Percentiles rank a stretch among this genome's conserved stretches.
These are phyloP conservation scores for Amanita muscaria DNA, from an alignment of 768 basidiomycete genomes.

Conservation along the genomic window DNA sequence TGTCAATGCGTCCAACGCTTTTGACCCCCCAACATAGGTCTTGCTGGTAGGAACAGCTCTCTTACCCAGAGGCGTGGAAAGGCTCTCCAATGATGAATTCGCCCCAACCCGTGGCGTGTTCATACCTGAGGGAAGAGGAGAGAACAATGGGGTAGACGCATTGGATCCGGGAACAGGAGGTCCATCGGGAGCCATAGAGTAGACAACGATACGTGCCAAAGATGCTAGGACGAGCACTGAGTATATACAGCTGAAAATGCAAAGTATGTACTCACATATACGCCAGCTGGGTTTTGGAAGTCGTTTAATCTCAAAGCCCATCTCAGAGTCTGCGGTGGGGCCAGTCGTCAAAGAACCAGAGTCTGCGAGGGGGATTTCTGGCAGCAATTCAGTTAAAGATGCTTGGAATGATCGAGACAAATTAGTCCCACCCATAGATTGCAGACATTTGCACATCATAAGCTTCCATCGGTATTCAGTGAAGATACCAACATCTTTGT, in stretches of 20 bases:
- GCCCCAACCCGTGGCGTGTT: conserved; percentile 46
- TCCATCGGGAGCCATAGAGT: conserved; percentile 74
- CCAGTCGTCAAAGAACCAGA: conserved; percentile 70
- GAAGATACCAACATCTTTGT: conserved; percentile 82
- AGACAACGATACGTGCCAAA: conserved; percentile 78
- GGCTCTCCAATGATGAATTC: conserved; percentile 43
- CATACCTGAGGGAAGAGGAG: conserved; percentile 57
- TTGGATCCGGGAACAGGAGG: conserved; percentile 48
- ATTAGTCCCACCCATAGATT: conserved; percentile 58
- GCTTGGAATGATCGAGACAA: neutral
- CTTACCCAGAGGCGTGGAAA: conserved; percentile 50
- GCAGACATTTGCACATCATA: conserved; percentile 83
- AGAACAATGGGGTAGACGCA: conserved; percentile 64
- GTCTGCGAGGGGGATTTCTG: conserved; percentile 68
- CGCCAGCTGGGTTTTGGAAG: conserved; percentile 68
- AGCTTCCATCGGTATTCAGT: conserved; percentile 77
- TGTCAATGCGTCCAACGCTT: conserved; percentile 78
- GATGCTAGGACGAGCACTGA: conserved; percentile 39
- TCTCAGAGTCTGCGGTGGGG: conserved; percentile 63
- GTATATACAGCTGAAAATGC: conserved; percentile 10
- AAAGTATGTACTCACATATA: conserved; percentile 41
- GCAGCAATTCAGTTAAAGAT: conserved; percentile 8
- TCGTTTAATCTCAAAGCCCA: conserved; percentile 64
- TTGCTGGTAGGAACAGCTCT: conserved; percentile 31
- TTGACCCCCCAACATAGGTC: conserved; percentile 74